phyloP scores from a whole-genome alignment of 2,329 filamentous ascomycete genomes.

The Hymenoscyphus albidus region DNA sequence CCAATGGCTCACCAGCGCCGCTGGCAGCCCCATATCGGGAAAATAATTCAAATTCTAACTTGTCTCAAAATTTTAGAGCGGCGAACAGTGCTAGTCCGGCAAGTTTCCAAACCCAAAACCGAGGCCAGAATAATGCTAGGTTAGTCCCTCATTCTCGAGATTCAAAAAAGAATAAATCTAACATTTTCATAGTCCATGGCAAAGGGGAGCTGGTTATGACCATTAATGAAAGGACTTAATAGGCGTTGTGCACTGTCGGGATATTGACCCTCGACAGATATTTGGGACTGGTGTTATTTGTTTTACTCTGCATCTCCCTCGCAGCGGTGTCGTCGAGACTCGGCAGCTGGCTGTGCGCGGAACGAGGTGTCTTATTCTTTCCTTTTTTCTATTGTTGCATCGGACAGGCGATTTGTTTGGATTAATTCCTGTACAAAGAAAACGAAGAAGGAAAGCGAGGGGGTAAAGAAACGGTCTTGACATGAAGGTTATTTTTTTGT shows the following conservation, averaged over 20 bases:
- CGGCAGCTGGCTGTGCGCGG: slow-evolving; percentile 12
- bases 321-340: neutral
- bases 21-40: slow-evolving; percentile 31
- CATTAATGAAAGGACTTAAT: slow-evolving; percentile 38
- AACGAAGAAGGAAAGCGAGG: too few species aligned
- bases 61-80: slow-evolving; percentile 36
- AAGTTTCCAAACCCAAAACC: slow-evolving; percentile 28
- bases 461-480: too few species aligned
- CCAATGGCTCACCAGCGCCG: slow-evolving; percentile 23
- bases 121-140: slow-evolving; percentile 45
- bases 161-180: slow-evolving; percentile 20
- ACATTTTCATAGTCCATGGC: slow-evolving; percentile 46
- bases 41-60: slow-evolving; percentile 35
- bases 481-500: too few species aligned
- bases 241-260: slow-evolving; percentile 27
- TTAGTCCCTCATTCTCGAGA: slow-evolving; percentile 32
- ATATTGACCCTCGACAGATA: slow-evolving; percentile 16
- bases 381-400: slow-evolving; percentile 4
- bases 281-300: slow-evolving; percentile 32
- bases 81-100: slow-evolving; percentile 42
- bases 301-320: slow-evolving; percentile 26
- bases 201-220: slow-evolving; percentile 54
- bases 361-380: slow-evolving; percentile 4
- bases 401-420: slow-evolving; percentile 5
- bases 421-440: slow-evolving; percentile 10